Evolutionary conservation across 1,284 basidiomycete genomes (phyloP), one percentile per base, ranked within the genome.

Genomic region (Ustilago sp.): DNA sequence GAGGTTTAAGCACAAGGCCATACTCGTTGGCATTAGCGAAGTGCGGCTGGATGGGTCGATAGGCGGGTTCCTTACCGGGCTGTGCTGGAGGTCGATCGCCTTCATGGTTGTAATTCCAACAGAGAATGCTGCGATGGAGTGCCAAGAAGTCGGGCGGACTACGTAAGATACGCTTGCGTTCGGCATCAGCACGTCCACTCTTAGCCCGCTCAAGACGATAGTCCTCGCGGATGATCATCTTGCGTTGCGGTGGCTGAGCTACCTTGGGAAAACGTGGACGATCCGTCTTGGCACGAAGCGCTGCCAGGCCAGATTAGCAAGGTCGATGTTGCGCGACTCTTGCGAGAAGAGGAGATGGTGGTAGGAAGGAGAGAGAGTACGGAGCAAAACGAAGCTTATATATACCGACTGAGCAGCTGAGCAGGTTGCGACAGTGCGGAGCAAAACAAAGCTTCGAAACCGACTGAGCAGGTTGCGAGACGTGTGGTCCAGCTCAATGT

Each of bases 91-190:
- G 85, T 11, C 89, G 87, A 8, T 90, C 87, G 11, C 91, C 92
- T 1, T 87, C 87, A 74, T 93, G 89, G 58, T 92, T 89, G 70
- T 94, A 94, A 85, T 93, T 89, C 96, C 97, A 99, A 0, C 92
- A 91, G 1, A 99, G 87, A 43, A 99, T 89, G n/a, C 89, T 88
- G 47, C 90, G 90, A 85, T 96, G 93, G 23, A 99, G 90, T 13
- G 89, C 89, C 13, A 91, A 91, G 38, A 95, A 89, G 83, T 98
- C 92, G 0, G 95, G 95, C 78, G 91, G 92, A 77, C 95, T 89
- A 12, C 94, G 91, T 76, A 92, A 87, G 34, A 90, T 90, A 50
- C 89, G 90, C 56, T 77, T 81, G 55, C 80, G 79, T 51, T 80
- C 74, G 28, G 74, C 65, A 59, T 81, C 74, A 32, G 74, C 66